phyloP scores from a whole-genome alignment of 1,284 basidiomycete species.

The Cryptococcus amylolentus region DNA sequence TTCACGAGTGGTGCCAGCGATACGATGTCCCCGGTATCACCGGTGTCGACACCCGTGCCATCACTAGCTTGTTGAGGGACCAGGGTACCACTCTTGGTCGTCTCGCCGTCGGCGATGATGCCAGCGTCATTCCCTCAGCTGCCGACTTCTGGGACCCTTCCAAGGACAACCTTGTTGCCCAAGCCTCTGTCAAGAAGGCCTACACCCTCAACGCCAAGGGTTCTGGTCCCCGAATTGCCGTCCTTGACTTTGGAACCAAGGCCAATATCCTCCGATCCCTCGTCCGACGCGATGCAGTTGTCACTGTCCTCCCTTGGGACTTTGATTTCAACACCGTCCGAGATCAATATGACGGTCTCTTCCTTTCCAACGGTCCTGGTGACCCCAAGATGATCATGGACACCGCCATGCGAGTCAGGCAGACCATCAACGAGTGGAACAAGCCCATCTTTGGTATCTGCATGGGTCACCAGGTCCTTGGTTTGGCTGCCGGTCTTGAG shows the following conservation, averaged over 20 bases:
- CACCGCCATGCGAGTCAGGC: conserved; percentile 73
- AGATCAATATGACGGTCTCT: conserved; percentile 90
- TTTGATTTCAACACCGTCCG: conserved; percentile 89
- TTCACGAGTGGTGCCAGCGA: conserved; percentile 90
- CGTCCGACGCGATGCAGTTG: conserved; percentile 80
- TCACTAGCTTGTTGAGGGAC: conserved; percentile 88
- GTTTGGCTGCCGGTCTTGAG: conserved; percentile 92
- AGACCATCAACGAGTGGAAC: conserved; percentile 80
- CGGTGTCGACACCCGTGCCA: conserved; percentile 94
- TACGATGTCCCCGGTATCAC: conserved; percentile 89
- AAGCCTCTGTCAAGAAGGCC: conserved; percentile 80
- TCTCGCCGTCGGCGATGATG: conserved; percentile 77
- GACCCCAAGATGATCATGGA: conserved; percentile 88
- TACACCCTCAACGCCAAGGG: conserved; percentile 85
- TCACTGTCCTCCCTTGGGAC: conserved; percentile 97
- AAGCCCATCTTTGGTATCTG: conserved; percentile 97
- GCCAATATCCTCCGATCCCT: conserved; percentile 94
- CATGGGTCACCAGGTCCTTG: conserved; percentile 98
- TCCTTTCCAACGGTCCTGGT: conserved; percentile 94
- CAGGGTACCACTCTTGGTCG: conserved; percentile 96
- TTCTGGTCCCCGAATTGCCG: conserved; percentile 77
- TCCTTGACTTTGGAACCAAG: conserved; percentile 96
- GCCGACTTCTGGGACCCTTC: conserved; percentile 90
- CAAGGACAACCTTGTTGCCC: conserved; percentile 85
- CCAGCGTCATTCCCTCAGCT: conserved; percentile 59